A percentile compares a stretch with the other conserved stretches of the same genome.
Evolutionary conservation across 768 basidiomycete genomes (phyloP).

Genomic region (Inosperma sp.): DNA sequence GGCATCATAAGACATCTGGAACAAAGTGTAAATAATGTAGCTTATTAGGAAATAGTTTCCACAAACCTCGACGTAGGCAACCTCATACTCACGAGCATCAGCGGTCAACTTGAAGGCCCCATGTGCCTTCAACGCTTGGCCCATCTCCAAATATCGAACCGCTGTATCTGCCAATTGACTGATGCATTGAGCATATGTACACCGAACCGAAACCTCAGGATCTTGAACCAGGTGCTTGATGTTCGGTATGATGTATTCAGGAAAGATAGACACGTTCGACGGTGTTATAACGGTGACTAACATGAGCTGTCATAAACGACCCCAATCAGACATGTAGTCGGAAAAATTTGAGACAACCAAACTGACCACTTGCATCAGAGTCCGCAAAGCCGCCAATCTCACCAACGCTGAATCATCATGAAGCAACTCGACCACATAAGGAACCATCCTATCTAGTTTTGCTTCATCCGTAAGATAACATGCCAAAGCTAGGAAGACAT

Average conservation of each 20-base stretch:
- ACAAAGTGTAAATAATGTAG: neutral
- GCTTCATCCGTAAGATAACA: constrained; percentile 89
- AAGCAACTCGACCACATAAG: constrained; percentile 84
- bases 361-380: constrained; percentile 79
- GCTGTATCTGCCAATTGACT: constrained; percentile 83
- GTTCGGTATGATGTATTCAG: constrained; percentile 94
- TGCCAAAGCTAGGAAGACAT: constrained; percentile 79
- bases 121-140: constrained; percentile 82
- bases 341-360: neutral
- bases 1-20: constrained; percentile 84
- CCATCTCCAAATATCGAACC: constrained; percentile 87
- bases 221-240: constrained; percentile 79
- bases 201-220: constrained; percentile 76
- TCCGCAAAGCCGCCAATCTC: constrained; percentile 71
- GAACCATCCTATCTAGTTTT: constrained; percentile 88
- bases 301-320: constrained; percentile 29
- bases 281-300: constrained; percentile 79
- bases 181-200: constrained; percentile 79
- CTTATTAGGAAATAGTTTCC: neutral
- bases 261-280: constrained; percentile 80
- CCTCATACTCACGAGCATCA: constrained; percentile 69
- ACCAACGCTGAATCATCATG: constrained; percentile 84
- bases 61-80: constrained; percentile 74
- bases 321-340: neutral
- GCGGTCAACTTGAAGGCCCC: constrained; percentile 62